These are phyloP conservation scores for Urtica urens DNA, from an alignment of 306 rosid genomes.

Conservation along the genomic window DNA sequence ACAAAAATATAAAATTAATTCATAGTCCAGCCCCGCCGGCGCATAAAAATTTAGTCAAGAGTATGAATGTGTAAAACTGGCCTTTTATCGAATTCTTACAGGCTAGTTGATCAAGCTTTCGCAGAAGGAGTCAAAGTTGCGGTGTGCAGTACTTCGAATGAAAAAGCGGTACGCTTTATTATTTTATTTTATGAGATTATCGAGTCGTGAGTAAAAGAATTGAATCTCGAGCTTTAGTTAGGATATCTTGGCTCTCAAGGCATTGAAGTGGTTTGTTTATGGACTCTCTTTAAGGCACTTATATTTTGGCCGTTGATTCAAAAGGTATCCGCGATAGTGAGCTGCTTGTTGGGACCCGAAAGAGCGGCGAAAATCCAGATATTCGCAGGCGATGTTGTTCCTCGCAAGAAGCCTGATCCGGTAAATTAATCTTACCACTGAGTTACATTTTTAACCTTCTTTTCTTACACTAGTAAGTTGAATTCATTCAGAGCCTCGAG, in stretches of 20 bases:
- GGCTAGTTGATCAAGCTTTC: constrained; percentile 91
- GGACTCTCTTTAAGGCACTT: background rate
- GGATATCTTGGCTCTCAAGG: no score
- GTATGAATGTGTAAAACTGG: background rate
- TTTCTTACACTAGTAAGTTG: background rate
- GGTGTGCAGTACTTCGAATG: constrained; percentile 96
- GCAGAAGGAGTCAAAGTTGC: constrained; percentile 85
- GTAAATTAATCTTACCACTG: constrained; percentile 21
- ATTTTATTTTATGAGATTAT: constrained; percentile 19
- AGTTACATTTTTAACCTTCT: background rate
- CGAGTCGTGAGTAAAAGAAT: no score
- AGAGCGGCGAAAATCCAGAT: constrained; percentile 82
- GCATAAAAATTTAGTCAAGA: no score
- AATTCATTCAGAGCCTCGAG: no score
- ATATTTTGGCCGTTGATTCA: constrained; percentile 19
- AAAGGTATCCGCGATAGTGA: constrained; percentile 94
- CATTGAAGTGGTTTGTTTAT: no score
- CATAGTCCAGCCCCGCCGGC: no score
- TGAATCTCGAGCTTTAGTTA: no score
- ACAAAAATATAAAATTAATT: no score
- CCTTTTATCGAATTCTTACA: constrained; percentile 24
- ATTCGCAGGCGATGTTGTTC: constrained; percentile 98
- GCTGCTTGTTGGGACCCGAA: constrained; percentile 73
- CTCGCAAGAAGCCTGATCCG: constrained; percentile 97
- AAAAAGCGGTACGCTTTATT: constrained; percentile 93